A percentile compares a stretch with the other conserved stretches of the same genome.
phyloP scores from a whole-genome alignment of 306 rosid genomes.

The Vigna trinervia region DNA sequence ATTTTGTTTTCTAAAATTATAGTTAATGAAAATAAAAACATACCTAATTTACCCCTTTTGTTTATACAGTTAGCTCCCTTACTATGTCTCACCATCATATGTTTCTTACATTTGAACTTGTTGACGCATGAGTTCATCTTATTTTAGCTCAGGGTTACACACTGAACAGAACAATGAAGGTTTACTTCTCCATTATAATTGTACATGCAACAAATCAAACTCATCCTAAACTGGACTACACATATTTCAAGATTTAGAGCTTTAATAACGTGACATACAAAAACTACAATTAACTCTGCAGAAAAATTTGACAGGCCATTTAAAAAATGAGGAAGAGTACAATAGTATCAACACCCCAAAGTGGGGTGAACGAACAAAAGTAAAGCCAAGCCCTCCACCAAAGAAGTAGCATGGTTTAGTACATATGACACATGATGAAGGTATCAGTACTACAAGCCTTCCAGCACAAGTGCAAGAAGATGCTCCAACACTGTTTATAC shows the following conservation, averaged over 20 bases:
- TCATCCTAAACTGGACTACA: not conserved
- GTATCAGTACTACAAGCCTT: constrained; percentile 12
- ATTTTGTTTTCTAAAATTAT: not conserved
- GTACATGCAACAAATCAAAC: constrained; percentile 11
- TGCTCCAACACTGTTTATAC: constrained; percentile 50
- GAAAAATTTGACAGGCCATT: constrained; percentile 30
- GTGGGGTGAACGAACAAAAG: not conserved
- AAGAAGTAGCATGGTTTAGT: constrained; percentile 19
- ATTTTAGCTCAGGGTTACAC: constrained; percentile 5
- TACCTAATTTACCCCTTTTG: no score
- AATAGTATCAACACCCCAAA: constrained; percentile 36
- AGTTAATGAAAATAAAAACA: not conserved
- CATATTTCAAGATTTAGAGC: constrained; percentile 20
- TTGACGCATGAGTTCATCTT: not conserved
- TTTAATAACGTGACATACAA: not conserved
- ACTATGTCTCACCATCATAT: not conserved
- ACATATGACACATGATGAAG: constrained; percentile 32
- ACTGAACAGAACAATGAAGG: not conserved
- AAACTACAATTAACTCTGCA: constrained; percentile 27
- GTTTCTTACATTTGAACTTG: not conserved
- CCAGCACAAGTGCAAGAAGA: constrained; percentile 35
- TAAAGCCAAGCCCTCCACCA: constrained; percentile 16
- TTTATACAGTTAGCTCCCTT: not conserved
- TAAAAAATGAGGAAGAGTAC: constrained; percentile 17
- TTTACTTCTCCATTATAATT: constrained; percentile 17